Conservation (phyloP, 768 basidiomycete species). For the Lactifluus hygrophoroides region DNA sequence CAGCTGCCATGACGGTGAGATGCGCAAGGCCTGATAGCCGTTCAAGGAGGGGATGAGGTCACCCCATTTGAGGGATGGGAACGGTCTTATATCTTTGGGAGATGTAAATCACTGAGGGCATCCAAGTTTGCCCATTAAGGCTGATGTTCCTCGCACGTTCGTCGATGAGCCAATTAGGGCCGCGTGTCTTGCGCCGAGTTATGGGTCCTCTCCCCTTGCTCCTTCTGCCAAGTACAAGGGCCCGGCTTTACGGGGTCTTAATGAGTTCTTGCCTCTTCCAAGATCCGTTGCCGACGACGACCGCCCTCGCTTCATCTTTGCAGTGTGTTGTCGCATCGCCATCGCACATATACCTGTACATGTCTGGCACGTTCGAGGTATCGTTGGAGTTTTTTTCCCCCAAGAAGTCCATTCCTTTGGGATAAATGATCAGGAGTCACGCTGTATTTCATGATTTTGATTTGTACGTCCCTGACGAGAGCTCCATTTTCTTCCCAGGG, state of each 20-base stretch:
- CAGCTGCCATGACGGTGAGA: slow-evolving; percentile 4
- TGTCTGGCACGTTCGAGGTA: too few relatives aligned
- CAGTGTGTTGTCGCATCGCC: too few relatives aligned
- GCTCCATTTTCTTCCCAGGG: neutral
- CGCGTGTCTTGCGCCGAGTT: neutral
- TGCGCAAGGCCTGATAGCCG: neutral
- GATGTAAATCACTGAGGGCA: neutral
- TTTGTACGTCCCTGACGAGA: too few relatives aligned
- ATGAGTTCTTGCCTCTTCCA: neutral
- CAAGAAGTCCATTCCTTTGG: too few relatives aligned
- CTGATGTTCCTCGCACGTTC: slow-evolving; percentile 14
- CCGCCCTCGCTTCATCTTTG: neutral
- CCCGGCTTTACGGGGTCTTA: too few relatives aligned
- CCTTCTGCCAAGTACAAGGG: too few relatives aligned
- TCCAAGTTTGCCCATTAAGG: neutral
- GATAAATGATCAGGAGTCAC: too few relatives aligned
- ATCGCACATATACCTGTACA: too few relatives aligned
- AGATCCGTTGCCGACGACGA: neutral
- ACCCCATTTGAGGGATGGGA: neutral
- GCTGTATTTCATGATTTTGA: too few relatives aligned
- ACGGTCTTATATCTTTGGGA: neutral
- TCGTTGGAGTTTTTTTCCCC: too few relatives aligned
- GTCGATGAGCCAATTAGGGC: neutral
- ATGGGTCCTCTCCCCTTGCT: neutral
- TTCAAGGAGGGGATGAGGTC: neutral